Evolutionary conservation across 2,329 filamentous ascomycete genomes (phyloP).

Genomic region (Corynespora cassiicola): DNA sequence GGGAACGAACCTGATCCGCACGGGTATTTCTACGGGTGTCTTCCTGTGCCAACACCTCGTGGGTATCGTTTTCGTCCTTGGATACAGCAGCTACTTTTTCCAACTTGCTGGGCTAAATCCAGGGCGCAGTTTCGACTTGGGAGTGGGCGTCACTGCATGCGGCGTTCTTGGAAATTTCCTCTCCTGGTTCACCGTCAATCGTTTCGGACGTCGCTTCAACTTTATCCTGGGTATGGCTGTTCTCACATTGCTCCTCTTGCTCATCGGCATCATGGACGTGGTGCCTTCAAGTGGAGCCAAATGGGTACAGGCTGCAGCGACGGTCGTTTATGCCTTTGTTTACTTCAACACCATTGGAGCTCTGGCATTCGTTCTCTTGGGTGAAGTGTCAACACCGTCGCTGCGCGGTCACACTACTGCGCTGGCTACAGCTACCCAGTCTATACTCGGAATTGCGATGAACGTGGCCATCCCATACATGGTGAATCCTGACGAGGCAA

Average conservation of each 20-base stretch:
- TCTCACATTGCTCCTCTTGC: slow-evolving; percentile 68
- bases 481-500: slow-evolving; percentile 47
- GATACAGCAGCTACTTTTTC: slow-evolving; percentile 53
- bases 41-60: slow-evolving; percentile 52
- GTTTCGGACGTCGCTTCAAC: slow-evolving; percentile 73
- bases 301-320: slow-evolving; percentile 44
- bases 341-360: slow-evolving; percentile 87
- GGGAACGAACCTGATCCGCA: slow-evolving; percentile 76
- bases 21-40: slow-evolving; percentile 65
- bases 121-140: slow-evolving; percentile 45
- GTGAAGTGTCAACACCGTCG: slow-evolving; percentile 79
- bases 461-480: slow-evolving; percentile 46
- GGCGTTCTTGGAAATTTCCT: slow-evolving; percentile 79
- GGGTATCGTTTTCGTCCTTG: slow-evolving; percentile 48
- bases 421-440: slow-evolving; percentile 62
- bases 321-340: slow-evolving; percentile 58
- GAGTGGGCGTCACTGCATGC: slow-evolving; percentile 62
- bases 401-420: slow-evolving; percentile 89
- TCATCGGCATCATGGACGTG: slow-evolving; percentile 81
- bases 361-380: slow-evolving; percentile 83
- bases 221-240: slow-evolving; percentile 68
- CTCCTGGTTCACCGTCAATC: slow-evolving; percentile 78
- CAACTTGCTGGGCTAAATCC: slow-evolving; percentile 48
- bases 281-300: slow-evolving; percentile 37
- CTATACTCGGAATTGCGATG: slow-evolving; percentile 40